These are phyloP conservation scores for Pholiota adiposa DNA, from an alignment of 1,284 basidiomycete genomes.

Conservation along the genomic window DNA sequence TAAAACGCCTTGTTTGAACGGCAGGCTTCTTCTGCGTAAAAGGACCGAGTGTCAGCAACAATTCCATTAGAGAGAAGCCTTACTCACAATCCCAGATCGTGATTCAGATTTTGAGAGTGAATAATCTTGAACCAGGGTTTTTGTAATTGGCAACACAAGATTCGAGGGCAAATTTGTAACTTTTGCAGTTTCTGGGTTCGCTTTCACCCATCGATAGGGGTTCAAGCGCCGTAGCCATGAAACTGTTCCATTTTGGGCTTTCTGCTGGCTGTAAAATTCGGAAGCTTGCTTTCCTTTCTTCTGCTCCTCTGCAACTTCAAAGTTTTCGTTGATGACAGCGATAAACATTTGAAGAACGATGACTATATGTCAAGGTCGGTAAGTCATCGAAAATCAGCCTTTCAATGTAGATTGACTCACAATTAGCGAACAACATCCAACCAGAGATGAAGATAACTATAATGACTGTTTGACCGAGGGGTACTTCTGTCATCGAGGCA, in stretches of 20 bases:
- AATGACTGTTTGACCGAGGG: conserved; percentile 75
- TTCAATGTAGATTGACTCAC: conserved; percentile 52
- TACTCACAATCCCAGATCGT: conserved; percentile 29
- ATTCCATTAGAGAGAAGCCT: background rate
- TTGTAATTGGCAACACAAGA: conserved; percentile 78
- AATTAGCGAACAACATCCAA: conserved; percentile 95
- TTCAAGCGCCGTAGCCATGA: conserved; percentile 83
- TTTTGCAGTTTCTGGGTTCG: conserved; percentile 74
- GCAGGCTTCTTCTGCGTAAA: conserved; percentile 26
- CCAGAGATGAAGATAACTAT: conserved; percentile 78
- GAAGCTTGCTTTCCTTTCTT: conserved; percentile 86
- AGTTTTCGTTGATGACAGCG: conserved; percentile 98
- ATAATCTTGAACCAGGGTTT: conserved; percentile 71
- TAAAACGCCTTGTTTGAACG: conserved; percentile 27
- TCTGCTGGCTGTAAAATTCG: conserved; percentile 63
- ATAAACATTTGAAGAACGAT: conserved; percentile 98
- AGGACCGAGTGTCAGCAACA: background rate
- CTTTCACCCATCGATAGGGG: conserved; percentile 84
- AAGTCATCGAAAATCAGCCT: background rate
- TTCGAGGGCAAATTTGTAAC: conserved; percentile 75
- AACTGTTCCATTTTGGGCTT: conserved; percentile 54
- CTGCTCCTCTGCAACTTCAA: conserved; percentile 89
- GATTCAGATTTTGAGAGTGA: conserved; percentile 43
- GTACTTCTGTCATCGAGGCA: conserved; percentile 65
- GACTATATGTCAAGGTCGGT: conserved; percentile 52